phyloP scores from a whole-genome alignment of 371 early-diverging fungal genomes.

The Dichotomocladium elegans region DNA sequence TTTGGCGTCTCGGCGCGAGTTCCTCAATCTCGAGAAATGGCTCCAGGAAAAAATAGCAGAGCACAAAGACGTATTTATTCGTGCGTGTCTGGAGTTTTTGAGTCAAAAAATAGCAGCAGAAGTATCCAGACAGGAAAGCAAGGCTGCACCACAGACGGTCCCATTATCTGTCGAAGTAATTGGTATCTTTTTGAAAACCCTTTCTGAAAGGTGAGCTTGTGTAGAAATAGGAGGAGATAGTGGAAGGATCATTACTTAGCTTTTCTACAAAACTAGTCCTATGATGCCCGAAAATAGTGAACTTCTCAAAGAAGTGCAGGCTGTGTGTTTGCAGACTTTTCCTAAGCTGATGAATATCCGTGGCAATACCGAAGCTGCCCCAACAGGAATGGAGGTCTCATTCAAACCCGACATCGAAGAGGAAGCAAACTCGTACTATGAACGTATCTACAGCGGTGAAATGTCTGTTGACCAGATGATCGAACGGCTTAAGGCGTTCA shows the following conservation, averaged over 20 bases:
- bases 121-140: slow-evolving; percentile 29
- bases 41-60: slow-evolving; percentile 68
- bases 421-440: slow-evolving; percentile 74
- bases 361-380: slow-evolving; percentile 20
- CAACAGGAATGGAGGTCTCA: slow-evolving; percentile 28
- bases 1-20: slow-evolving; percentile 79
- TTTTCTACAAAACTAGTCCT: slow-evolving; percentile 30
- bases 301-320: slow-evolving; percentile 57
- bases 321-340: slow-evolving; percentile 55
- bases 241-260: neutral
- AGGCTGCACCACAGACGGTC: slow-evolving; percentile 39
- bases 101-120: slow-evolving; percentile 57
- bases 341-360: slow-evolving; percentile 50
- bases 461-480: slow-evolving; percentile 71
- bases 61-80: slow-evolving; percentile 66
- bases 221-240: neutral
- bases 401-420: slow-evolving; percentile 58
- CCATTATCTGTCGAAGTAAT: slow-evolving; percentile 70
- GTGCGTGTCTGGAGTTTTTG: slow-evolving; percentile 75
- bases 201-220: slow-evolving; percentile 59
- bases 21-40: slow-evolving; percentile 84
- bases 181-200: slow-evolving; percentile 64
- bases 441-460: slow-evolving; percentile 75
- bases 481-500: slow-evolving; percentile 66
- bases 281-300: slow-evolving; percentile 61